Percentiles rank a stretch among this genome's conserved stretches.
phyloP scores from a whole-genome alignment of 257 asterid genomes.

The Fraxinus anomala region DNA sequence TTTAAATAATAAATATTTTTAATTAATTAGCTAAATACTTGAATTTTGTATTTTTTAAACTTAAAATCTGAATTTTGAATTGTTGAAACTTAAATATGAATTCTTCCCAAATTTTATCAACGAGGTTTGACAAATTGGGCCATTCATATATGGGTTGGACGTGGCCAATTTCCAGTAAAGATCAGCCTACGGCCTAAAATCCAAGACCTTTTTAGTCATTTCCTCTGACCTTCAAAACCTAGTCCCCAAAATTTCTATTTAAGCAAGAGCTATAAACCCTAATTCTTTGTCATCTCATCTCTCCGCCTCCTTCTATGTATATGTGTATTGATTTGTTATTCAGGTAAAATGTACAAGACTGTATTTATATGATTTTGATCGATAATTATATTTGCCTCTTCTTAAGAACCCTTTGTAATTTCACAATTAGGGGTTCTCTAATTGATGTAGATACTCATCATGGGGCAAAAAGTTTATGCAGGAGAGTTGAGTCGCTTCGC shows the following conservation, averaged over 20 bases:
- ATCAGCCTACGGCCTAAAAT: background rate
- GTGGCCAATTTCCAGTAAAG: background rate
- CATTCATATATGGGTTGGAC: background rate
- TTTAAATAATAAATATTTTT: no score
- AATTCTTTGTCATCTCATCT: no score
- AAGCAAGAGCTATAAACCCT: background rate
- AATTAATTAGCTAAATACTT: no score
- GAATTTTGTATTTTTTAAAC: no score
- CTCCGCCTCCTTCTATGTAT: no score
- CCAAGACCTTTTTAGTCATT: background rate
- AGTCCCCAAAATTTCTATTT: slow-evolving; percentile 24
- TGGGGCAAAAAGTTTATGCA: slow-evolving; percentile 41
- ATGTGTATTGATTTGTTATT: background rate
- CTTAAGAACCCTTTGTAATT: background rate
- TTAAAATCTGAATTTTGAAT: no score
- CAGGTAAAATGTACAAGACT: background rate
- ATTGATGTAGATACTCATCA: slow-evolving; percentile 21
- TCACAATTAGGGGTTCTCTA: slow-evolving; percentile 24
- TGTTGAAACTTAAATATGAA: no score
- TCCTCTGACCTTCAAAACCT: slow-evolving; percentile 28
- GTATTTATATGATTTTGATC: background rate
- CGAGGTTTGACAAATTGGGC: background rate
- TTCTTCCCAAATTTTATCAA: no score
- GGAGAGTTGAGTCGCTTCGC: slow-evolving; percentile 88
- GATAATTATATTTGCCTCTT: slow-evolving; percentile 17